Evolutionary conservation across 1,284 basidiomycete species (phyloP), one percentile per base, ranked within the genome.

Genomic region (Anthracocystis walkeri): DNA sequence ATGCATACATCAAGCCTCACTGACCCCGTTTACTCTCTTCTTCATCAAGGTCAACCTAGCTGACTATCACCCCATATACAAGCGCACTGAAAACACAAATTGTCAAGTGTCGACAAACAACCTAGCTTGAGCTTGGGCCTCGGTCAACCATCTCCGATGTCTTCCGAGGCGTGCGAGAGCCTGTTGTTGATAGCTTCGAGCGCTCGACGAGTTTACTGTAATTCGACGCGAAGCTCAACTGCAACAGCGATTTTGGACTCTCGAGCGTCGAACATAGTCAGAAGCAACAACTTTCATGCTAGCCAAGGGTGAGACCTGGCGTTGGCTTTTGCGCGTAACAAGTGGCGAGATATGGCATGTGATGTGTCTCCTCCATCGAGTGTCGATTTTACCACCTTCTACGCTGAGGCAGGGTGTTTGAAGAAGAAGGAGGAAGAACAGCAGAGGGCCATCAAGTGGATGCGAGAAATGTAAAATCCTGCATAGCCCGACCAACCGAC

Each of bases 281-380:
- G 14, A 50, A 58, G 18, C 38, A 18, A 38, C 6, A 38, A 14
- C 35, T 38, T 38, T 10, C 11, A 38, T 16, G 35, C 35, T 38
- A 14, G 11, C 14, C 12, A 38, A 38, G 14, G 35, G 35, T 38
- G 35, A 38, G 16, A 38, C 35, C 35, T 38, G 35, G 35, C 35
- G 35, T n/a, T 38, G 35, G 4, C 16, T 38, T 16, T 16, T 14
- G 35, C 35, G 35, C 35, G 35, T 14, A 29, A 38, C 4, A 38
- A 38, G 35, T 16, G 35, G 12, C 35, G 14, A 48, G 65, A 61
- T n/a, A 57, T 12, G 65, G 54, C 53, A 67, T 67, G 65, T 58
- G 65, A 67, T 40, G 54, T 66, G 40, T 25, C 48, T 33, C 53
- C 33, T 38, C 45, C 33, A 21, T 59, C 46, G 52, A 54, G 25